Conservation (phyloP, 805 yeast genomes). For the Starmerella bombicola region DNA sequence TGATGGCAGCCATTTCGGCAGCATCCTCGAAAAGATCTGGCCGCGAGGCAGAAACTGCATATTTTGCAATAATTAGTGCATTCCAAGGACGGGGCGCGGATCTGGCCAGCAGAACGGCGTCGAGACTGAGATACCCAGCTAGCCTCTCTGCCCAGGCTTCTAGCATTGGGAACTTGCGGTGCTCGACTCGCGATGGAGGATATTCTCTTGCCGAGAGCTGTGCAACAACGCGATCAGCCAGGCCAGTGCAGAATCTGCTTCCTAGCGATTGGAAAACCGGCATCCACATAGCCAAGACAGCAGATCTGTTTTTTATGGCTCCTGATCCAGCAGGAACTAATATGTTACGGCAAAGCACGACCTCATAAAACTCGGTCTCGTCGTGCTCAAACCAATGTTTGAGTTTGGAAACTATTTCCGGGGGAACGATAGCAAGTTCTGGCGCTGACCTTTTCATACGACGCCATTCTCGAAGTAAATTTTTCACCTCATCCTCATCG, state of each 20-base stretch:
- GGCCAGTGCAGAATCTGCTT: constrained; percentile 4
- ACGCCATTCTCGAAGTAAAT: constrained; percentile 37
- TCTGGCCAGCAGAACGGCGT: not conserved
- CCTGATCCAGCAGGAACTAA: constrained; percentile 17
- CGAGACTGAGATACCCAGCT: constrained; percentile 3
- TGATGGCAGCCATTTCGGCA: constrained; percentile 19
- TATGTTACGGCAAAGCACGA: constrained; percentile 19
- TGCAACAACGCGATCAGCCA: constrained; percentile 5
- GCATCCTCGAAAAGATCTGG: constrained; percentile 6
- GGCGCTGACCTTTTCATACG: constrained; percentile 37
- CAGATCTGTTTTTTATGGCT: not conserved
- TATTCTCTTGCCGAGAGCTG: constrained; percentile 15
- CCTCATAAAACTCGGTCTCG: constrained; percentile 9
- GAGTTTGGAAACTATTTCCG: constrained; percentile 4
- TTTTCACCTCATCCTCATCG: constrained; percentile 24
- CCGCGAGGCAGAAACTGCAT: constrained; percentile 5
- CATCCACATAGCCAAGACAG: constrained; percentile 17
- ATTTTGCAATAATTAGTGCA: constrained; percentile 17
- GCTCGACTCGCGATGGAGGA: constrained; percentile 11
- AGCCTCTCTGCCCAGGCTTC: constrained; percentile 20
- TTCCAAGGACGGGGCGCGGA: constrained; percentile 24
- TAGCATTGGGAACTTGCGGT: constrained; percentile 7
- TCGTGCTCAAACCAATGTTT: constrained; percentile 2
- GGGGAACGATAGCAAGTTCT: constrained; percentile 22
- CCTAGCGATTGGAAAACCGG: constrained; percentile 19